Conservation (phyloP, 208 protist species). For the Acanthamoeba culbertsoni region DNA sequence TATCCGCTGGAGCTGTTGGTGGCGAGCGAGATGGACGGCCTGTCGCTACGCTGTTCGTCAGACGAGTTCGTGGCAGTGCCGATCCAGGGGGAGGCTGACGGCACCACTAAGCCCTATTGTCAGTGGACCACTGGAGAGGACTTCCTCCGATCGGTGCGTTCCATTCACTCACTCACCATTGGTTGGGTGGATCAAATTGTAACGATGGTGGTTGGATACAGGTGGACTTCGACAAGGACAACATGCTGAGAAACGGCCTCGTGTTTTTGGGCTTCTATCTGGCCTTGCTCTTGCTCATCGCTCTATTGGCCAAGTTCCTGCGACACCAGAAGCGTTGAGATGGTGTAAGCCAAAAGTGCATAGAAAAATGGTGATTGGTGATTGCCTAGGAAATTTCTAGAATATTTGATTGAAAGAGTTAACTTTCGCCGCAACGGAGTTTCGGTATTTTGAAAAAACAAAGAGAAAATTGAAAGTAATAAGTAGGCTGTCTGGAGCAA, state of each 20-base stretch:
- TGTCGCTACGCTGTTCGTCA: background rate
- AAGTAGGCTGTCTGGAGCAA: too few relatives aligned
- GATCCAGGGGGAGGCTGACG: too few relatives aligned
- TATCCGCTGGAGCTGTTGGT: slow-evolving; percentile 27
- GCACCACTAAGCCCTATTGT: background rate
- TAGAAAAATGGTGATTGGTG: background rate
- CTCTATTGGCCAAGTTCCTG: background rate
- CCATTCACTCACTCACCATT: background rate
- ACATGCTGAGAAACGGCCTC: background rate
- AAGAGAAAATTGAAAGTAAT: background rate
- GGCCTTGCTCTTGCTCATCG: background rate
- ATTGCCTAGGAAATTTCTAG: background rate
- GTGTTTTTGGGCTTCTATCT: slow-evolving; percentile 4
- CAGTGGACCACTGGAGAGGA: background rate
- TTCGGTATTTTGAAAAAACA: background rate
- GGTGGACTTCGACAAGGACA: background rate
- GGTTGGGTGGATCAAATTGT: background rate
- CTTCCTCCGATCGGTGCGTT: background rate
- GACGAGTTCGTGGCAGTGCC: background rate
- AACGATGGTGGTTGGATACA: background rate
- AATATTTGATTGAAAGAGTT: background rate
- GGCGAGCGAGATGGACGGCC: slow-evolving; percentile 45
- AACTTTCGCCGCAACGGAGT: too few relatives aligned
- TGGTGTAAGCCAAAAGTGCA: background rate
- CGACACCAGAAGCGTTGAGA: background rate